Base-by-base conservation (phyloP, 2,329 filamentous ascomycete genomes). In the Neurospora sp. region DNA sequence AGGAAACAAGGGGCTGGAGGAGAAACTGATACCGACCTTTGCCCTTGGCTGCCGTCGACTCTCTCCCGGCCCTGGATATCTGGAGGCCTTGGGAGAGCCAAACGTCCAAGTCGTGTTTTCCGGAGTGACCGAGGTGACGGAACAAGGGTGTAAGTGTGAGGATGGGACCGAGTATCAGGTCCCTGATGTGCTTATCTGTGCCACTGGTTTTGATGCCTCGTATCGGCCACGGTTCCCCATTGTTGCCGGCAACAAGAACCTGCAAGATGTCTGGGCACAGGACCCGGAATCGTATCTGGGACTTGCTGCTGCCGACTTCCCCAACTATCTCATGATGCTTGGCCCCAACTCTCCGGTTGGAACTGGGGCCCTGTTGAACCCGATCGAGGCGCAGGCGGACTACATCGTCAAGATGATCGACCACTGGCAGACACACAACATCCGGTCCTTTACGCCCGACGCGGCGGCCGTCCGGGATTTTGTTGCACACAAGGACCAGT, bases 1-100 rank as follows among this genome's bases (percentile, higher is more conserved):
- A 33, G 52, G 7, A 33, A 40, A 69, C 8, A 39, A 43, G 17
- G 46, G 40, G 8, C 33, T 66, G 68, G n/a, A 33, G 38, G 46
- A 73, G 40, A 46, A 67, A n/a, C 73, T 84, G 1, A 73, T 83
- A 2, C 82, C 82, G 1, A 73, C 78, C 4, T 83, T 81, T 66
- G 77, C 79, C 5, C 78, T 80, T 8, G 77, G 78, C 10, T 83
- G 82, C 71, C 79, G 81, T 66, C 80, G 82, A 15, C 75, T 83
- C 17, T 83, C 81, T 1, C 83, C 82, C 0, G 83, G 82, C 0
- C 79, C 81, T 0, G 81, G 82, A 1, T 84, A 84, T 70, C 78
- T 79, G 2, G 75, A 78, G 36, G 71, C 75, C 9, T 70, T 79
- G 4, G 58, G 68, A 2, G 66, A 76, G 67, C 68, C 70, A 11